Evolutionary conservation across 495 filamentous ascomycete species (phyloP).

Genomic region (Penicillium arizonense): DNA sequence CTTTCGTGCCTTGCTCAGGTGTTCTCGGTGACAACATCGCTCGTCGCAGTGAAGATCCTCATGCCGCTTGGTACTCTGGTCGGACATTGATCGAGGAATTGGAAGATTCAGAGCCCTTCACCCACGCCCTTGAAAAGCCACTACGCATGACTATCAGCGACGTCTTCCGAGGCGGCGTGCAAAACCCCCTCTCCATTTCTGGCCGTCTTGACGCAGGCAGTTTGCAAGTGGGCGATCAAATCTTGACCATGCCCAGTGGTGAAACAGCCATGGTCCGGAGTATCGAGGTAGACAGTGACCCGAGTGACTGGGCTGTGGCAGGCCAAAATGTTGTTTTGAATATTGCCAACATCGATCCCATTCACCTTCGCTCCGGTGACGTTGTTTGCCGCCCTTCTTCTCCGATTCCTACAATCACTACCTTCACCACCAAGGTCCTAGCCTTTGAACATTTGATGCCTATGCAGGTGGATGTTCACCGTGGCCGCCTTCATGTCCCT

Average conservation of each 20-base stretch:
- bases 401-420: slow-evolving; percentile 65
- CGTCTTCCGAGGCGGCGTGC: slow-evolving; percentile 73
- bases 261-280: slow-evolving; percentile 78
- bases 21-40: slow-evolving; percentile 85
- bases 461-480: slow-evolving; percentile 83
- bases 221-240: slow-evolving; percentile 76
- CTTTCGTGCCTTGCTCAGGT: slow-evolving; percentile 86
- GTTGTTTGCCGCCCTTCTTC: slow-evolving; percentile 70
- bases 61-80: slow-evolving; percentile 75
- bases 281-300: slow-evolving; percentile 69
- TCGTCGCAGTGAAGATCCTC: slow-evolving; percentile 52
- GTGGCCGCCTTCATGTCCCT: slow-evolving; percentile 76
- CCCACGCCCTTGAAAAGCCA: slow-evolving; percentile 72
- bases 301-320: slow-evolving; percentile 88
- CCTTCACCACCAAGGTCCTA: slow-evolving; percentile 77
- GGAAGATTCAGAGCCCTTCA: slow-evolving; percentile 71
- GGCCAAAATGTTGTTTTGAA: slow-evolving; percentile 86
- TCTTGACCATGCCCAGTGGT: slow-evolving; percentile 75
- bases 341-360: slow-evolving; percentile 79
- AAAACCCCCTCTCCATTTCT: slow-evolving; percentile 73
- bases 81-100: slow-evolving; percentile 77
- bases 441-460: slow-evolving; percentile 88
- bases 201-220: slow-evolving; percentile 85
- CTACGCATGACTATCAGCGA: slow-evolving; percentile 82
- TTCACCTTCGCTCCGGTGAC: slow-evolving; percentile 80